phyloP scores from a whole-genome alignment of 2,329 filamentous ascomycete species.

The Endocalyx cinctus region DNA sequence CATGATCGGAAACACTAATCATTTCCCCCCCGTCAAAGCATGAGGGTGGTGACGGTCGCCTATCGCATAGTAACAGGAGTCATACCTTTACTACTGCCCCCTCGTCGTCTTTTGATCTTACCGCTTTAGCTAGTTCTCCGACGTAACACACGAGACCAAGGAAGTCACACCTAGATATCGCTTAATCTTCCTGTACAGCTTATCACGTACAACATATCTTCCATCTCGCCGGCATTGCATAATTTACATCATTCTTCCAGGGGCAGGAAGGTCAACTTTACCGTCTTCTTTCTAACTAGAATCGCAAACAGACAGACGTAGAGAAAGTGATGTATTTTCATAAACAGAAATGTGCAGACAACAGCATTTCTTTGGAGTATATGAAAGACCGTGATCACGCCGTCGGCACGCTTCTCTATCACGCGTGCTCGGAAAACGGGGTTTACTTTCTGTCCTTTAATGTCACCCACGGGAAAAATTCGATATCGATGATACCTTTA shows the following conservation, averaged over 20 bases:
- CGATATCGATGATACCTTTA: not conserved
- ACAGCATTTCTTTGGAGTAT: not conserved
- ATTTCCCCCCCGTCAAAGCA: slow-evolving; percentile 24
- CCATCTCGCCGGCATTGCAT: not conserved
- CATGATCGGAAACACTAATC: slow-evolving; percentile 2
- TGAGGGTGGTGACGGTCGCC: slow-evolving; percentile 33
- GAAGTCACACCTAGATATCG: slow-evolving; percentile 37
- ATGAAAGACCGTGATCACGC: slow-evolving; percentile 1
- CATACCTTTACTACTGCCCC: slow-evolving; percentile 20
- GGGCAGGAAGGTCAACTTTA: not conserved
- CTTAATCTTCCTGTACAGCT: slow-evolving; percentile 43
- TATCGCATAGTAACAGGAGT: slow-evolving; percentile 25
- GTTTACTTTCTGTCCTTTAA: not conserved
- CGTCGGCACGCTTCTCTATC: not conserved
- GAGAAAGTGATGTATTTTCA: not conserved
- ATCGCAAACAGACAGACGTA: not conserved
- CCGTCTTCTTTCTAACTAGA: not conserved
- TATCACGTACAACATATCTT: too few species aligned
- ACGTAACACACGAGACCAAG: slow-evolving; percentile 42
- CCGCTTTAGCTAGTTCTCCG: slow-evolving; percentile 36
- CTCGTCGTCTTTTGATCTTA: slow-evolving; percentile 21
- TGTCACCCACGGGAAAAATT: not conserved
- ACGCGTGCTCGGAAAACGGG: not conserved
- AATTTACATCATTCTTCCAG: not conserved
- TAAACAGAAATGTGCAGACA: not conserved